Evolutionary conservation across 768 basidiomycete genomes (phyloP), one percentile per base, ranked within the genome.

Genomic region (Fomitopsis serialis): DNA sequence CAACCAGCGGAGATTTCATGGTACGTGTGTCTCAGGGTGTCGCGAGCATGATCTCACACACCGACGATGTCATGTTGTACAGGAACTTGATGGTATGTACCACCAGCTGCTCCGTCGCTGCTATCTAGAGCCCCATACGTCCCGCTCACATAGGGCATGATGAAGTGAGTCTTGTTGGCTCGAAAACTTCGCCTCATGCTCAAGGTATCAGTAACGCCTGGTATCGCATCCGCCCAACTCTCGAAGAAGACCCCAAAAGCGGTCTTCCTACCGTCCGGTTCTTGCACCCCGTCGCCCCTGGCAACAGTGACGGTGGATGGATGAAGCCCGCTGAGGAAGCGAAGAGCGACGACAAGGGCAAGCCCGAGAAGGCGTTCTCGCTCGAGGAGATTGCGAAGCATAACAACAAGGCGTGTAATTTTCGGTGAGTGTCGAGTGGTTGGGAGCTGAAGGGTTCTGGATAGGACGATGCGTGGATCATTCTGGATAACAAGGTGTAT

Each of bases 361-460:
- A 24, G 40, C 37, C 40, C 5, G 50, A 29, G 8, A 54, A 52
- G 51, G 44, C 34, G 13, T 55, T 63, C 57, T 70, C 74, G 1
- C 56, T 71, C 8, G 77, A 77, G 32, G 72, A 74, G 49, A 68
- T 74, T 24, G 67, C 66, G 32, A 70, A 72, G 65, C 72, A 80
- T 60, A 74, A 76, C 66, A 74, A 61, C 29, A 67, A 45, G 55
- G 60, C 53, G 11, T 12, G 45, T 29, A 8, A 7, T 22, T 12
- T 10, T 11, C 25, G 32, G 36, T n/a, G n/a, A n/a, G n/a, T n/a
- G n/a, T n/a, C n/a, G n/a, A n/a, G n/a, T n/a, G n/a, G n/a, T n/a
- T n/a, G n/a, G n/a, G n/a, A n/a, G n/a, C n/a, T n/a, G n/a, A n/a
- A n/a, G n/a, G 19, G 19, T 21, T 7, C 22, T 43, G 10, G 24